Base-by-base conservation (phyloP, 2,329 filamentous ascomycete species). In the Penicillium sp. region DNA sequence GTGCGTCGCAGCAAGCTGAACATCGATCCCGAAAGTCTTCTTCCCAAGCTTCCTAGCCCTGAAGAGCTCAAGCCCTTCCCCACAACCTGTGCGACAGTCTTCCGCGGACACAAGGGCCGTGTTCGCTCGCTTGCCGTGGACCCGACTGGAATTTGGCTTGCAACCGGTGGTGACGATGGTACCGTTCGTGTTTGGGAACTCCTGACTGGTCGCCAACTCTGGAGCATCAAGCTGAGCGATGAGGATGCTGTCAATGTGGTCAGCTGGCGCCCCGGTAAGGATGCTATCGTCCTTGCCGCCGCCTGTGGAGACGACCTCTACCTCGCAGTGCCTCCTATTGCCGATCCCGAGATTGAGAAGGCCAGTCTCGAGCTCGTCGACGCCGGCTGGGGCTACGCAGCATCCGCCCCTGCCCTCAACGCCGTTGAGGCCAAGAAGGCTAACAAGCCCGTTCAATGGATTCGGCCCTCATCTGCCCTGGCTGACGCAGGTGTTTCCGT, bases 41-140 rank as follows among this genome's bases (percentile, higher is more conserved):
- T 99, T 33, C 93, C 94, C 12, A 97, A 97, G 73, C 81, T 99
- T 7, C 94, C 95, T 7, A 90, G 89, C 56, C 93, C 94, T 0
- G 90, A 96, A 67, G 93, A 99, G 68, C 82, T 99, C 54, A 91
- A 91, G 68, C 94, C 94, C 2, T 99, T 97, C 81, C 94, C 94
- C 14, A 96, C 92, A 0, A 86, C 90, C 8, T 93, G 90, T 65
- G 89, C 92, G 43, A 90, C 91, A 6, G 83, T 96, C 12, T 97
- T 94, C 80, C 81, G 85, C 59, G 93, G 93, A 11, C 94, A 99
- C 69, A 85, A 91, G 59, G 93, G 93, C 15, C 86, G 92, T 52
- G 92, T 99, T 33, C 86, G 94, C 49, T 89, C 88, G 48, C 83
- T 96, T 14, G 83, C 90, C 7, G 85, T 97, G 60, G 93, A 96